phyloP scores from a whole-genome alignment of 208 protist genomes.

The Trypanosoma theileri region DNA sequence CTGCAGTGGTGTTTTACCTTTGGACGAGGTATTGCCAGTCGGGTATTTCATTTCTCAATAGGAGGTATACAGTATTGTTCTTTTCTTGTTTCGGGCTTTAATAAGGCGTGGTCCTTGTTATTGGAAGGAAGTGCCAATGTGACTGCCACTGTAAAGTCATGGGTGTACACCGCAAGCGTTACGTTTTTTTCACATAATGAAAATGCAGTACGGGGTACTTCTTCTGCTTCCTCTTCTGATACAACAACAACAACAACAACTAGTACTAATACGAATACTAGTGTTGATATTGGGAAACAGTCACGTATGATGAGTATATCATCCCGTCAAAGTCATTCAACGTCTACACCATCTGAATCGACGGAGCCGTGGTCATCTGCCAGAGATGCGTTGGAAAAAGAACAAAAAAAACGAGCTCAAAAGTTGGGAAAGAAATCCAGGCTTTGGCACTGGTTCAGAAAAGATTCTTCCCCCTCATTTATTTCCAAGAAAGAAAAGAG shows the following conservation, averaged over 20 bases:
- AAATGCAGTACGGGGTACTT: too few relatives aligned
- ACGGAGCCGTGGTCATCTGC: not conserved
- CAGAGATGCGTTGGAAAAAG: not conserved
- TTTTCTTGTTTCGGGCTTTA: not conserved
- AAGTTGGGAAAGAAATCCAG: not conserved
- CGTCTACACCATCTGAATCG: not conserved
- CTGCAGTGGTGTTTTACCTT: not conserved
- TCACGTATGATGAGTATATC: too few relatives aligned
- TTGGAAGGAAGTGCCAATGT: too few relatives aligned
- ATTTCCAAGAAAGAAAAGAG: not conserved
- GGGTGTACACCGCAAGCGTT: too few relatives aligned
- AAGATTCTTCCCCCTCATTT: not conserved
- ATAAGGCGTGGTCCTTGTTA: too few relatives aligned
- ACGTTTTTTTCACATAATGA: too few relatives aligned
- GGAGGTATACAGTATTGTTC: not conserved
- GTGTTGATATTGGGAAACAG: too few relatives aligned
- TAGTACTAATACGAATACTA: too few relatives aligned
- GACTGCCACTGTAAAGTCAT: too few relatives aligned
- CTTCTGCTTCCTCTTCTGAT: too few relatives aligned
- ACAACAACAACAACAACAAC: too few relatives aligned
- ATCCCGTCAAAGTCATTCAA: too few relatives aligned
- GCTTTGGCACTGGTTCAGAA: conserved; percentile 1
- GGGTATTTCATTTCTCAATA: not conserved
- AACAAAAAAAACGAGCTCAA: not conserved
- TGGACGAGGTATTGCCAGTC: not conserved